A percentile compares a stretch with the other conserved stretches of the same genome.
Conservation (phyloP, 2,329 filamentous ascomycete genomes). For the Aspergillus jensenii region DNA sequence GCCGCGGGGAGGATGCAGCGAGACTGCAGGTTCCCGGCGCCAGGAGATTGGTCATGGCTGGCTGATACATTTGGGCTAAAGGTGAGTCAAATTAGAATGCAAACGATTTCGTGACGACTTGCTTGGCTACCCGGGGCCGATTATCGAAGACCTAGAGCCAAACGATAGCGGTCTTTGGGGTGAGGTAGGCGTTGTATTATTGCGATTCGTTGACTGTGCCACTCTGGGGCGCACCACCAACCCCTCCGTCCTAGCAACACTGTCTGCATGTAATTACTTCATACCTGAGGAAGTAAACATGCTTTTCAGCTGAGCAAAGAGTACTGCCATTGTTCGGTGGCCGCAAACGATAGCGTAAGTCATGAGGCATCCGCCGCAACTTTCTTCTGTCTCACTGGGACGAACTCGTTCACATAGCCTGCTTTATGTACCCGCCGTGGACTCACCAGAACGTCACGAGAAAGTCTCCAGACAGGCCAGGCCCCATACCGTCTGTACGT, state of each 20-base stretch:
- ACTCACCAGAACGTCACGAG: slow-evolving; percentile 13
- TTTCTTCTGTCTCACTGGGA: slow-evolving; percentile 7
- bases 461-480: slow-evolving; percentile 20
- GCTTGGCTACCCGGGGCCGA: neutral
- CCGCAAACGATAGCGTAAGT: neutral
- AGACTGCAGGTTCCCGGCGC: neutral
- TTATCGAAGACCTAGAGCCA: neutral
- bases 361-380: slow-evolving; percentile 1
- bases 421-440: slow-evolving; percentile 15
- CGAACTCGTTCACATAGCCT: slow-evolving; percentile 4
- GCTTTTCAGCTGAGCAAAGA: slow-evolving; percentile 9
- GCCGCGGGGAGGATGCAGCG: neutral
- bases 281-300: slow-evolving; percentile 5
- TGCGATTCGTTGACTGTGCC: slow-evolving; percentile 18
- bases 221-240: slow-evolving; percentile 17
- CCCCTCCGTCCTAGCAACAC: slow-evolving; percentile 22
- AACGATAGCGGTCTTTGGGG: neutral
- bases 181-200: slow-evolving; percentile 11
- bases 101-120: neutral
- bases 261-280: slow-evolving; percentile 17
- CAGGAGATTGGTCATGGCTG: neutral
- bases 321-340: neutral
- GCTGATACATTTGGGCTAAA: neutral
- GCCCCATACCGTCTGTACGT: slow-evolving; percentile 25
- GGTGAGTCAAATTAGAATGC: neutral